A percentile compares a stretch with the other conserved stretches of the same genome.
These are phyloP conservation scores for Elongisporangium undulatum DNA, from an alignment of 352 stramenopile species.

Conservation along the genomic window DNA sequence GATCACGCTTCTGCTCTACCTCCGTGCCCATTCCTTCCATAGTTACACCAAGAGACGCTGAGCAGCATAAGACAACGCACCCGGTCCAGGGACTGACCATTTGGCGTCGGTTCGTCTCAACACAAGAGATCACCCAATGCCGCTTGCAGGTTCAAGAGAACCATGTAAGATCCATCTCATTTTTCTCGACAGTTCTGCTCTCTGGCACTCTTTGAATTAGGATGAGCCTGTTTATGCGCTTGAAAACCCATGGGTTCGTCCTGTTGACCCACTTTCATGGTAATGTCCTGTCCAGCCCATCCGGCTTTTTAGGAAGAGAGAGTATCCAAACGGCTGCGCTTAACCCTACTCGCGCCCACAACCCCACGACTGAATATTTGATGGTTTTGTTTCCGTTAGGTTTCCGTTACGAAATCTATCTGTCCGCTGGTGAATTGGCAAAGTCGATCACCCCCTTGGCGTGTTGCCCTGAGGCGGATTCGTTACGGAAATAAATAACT, in stretches of 20 bases:
- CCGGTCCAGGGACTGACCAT: background rate
- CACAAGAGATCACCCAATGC: background rate
- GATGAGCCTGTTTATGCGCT: background rate
- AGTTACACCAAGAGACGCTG: background rate
- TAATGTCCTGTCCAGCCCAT: background rate
- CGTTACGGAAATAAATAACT: background rate
- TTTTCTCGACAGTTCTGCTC: background rate
- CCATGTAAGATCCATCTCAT: background rate
- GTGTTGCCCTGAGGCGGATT: background rate
- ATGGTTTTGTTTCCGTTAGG: background rate
- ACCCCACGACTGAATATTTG: conserved; percentile 9
- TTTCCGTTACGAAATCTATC: conserved; percentile 7
- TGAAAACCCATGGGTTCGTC: background rate
- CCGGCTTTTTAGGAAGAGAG: background rate
- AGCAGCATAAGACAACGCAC: background rate
- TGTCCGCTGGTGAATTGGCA: background rate
- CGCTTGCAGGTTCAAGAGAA: background rate
- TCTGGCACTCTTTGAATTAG: background rate
- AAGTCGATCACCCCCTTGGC: background rate
- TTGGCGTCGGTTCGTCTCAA: background rate
- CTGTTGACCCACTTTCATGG: background rate
- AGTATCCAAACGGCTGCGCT: background rate
- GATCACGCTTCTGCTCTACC: background rate
- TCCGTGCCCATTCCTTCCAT: background rate
- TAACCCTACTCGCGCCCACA: background rate